Base-by-base conservation (phyloP, 176 grass and related monocot species). In the Paspalum notatum region DNA sequence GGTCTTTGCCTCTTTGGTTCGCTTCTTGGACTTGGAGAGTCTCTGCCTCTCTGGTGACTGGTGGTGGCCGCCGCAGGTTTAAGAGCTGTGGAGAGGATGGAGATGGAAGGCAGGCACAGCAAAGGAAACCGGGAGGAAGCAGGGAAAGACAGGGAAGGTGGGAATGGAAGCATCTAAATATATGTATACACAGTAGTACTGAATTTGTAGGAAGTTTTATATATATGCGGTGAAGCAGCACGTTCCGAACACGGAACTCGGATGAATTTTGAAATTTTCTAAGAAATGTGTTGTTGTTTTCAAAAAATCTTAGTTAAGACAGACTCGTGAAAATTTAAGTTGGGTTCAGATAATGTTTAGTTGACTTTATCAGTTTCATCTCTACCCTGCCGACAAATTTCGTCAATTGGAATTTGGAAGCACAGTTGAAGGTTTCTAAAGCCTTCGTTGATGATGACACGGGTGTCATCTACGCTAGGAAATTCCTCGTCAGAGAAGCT, bases 111-210 rank as follows among this genome's bases (percentile, higher is more conserved):
- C 20, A 32, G 32, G 32, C 32, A 32, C 32, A 67, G 15, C 17
- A 7, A 55, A 68, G 87, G 87, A 90, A 85, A 16, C 65, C 7
- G 83, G 50, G 27, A 72, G 50, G 87, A 85, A 85, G 82, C 82
- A 73, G 73, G 72, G 50, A 42, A 78, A 5, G 16, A 22, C 5
- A n/a, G 66, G 17, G 26, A 72, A 32, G 32, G 32, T 62, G 38
- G 66, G 37, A 22, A 68, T 46, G 20, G 66, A 68, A 13, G 42
- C 8, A 58, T n/a, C 45, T 4, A 14, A 18, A 52, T 7, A 3
- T 1, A 16, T 52, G 0, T 17, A 21, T 22, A 51, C 55, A 67
- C 50, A 74, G 25, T 24, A 24, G 32, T 9, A 40, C 46, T 0
- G 20, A 24, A 4, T 68, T 68, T 62, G 17, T 66, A 13, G 52